A percentile compares a stretch with the other conserved stretches of the same genome.
Evolutionary conservation across 129 eudicot species (phyloP).

Genomic region (Flaveria sonorensis): DNA sequence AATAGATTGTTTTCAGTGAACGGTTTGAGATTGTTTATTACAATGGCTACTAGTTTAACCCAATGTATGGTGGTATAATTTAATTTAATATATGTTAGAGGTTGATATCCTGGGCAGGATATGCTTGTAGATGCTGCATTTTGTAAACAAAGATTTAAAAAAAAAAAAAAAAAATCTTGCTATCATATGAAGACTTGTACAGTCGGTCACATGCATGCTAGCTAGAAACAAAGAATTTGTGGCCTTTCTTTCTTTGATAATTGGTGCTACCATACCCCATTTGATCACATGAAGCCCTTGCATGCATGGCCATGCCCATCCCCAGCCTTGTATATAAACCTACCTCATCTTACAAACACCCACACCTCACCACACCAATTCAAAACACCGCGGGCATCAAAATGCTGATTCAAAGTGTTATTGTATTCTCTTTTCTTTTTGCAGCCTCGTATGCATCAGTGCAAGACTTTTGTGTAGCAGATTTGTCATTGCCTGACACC

Average conservation of each 20-base stretch:
- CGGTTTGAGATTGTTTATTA: too few relatives aligned
- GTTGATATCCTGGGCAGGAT: not conserved
- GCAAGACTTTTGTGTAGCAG: conserved; percentile 86
- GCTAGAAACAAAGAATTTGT: conserved; percentile 39
- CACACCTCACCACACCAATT: conserved; percentile 11
- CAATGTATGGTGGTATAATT: too few relatives aligned
- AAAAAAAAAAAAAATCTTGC: not conserved
- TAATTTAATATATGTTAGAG: too few relatives aligned
- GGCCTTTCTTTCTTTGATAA: conserved; percentile 24
- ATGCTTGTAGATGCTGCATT: conserved; percentile 27
- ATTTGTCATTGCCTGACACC: conserved; percentile 40
- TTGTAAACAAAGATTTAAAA: conserved; percentile 12
- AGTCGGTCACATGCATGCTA: conserved; percentile 45
- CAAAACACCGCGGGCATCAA: conserved; percentile 5
- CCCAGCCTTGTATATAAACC: conserved; percentile 41
- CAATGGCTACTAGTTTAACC: too few relatives aligned
- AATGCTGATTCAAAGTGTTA: conserved; percentile 40
- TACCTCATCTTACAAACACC: not conserved
- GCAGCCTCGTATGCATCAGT: conserved; percentile 57
- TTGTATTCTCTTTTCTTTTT: conserved; percentile 46
- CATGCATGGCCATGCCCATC: conserved; percentile 52
- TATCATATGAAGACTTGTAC: conserved; percentile 24
- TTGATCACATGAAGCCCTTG: conserved; percentile 35
- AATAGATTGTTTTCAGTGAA: too few relatives aligned
- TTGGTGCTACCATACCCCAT: conserved; percentile 16